Conservation (phyloP, 1,139 yeast species). For the Suhomyces ambrosiae region DNA sequence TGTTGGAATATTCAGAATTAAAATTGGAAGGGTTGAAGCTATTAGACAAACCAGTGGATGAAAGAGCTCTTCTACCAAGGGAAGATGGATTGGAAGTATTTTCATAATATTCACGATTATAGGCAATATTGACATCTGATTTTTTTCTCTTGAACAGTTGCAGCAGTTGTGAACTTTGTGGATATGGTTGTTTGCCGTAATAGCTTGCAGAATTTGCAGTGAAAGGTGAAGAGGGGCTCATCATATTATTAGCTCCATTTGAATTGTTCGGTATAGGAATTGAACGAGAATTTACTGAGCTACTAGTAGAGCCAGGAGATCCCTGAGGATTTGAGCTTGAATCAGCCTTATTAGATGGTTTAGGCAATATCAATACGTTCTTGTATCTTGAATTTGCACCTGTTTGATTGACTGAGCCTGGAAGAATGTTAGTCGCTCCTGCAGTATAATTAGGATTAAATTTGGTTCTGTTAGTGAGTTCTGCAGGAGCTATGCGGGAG, state of each 20-base stretch:
- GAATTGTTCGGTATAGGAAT: slow-evolving; percentile 30
- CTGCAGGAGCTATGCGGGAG: slow-evolving; percentile 13
- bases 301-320: slow-evolving; percentile 12
- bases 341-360: slow-evolving; percentile 26
- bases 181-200: slow-evolving; percentile 13
- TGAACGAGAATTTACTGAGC: slow-evolving; percentile 20
- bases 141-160: slow-evolving; percentile 48
- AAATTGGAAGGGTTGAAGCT: slow-evolving; percentile 8
- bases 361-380: slow-evolving; percentile 48
- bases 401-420: slow-evolving; percentile 8
- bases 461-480: slow-evolving; percentile 14
- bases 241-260: slow-evolving; percentile 12
- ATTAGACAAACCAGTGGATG: slow-evolving; percentile 15
- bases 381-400: slow-evolving; percentile 29
- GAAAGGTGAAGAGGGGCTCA: slow-evolving; percentile 28
- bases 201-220: slow-evolving; percentile 16
- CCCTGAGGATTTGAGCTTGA: slow-evolving; percentile 15
- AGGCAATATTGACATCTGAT: slow-evolving; percentile 34
- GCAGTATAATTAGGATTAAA: slow-evolving; percentile 16
- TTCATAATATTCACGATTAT: slow-evolving; percentile 16
- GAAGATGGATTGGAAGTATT: slow-evolving; percentile 15
- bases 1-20: slow-evolving; percentile 4
- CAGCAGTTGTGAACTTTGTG: neutral
- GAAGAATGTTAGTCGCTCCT: slow-evolving; percentile 14
- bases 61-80: slow-evolving; percentile 17